Evolutionary conservation across 805 yeast species (phyloP).

Genomic region (Priceomyces medius): DNA sequence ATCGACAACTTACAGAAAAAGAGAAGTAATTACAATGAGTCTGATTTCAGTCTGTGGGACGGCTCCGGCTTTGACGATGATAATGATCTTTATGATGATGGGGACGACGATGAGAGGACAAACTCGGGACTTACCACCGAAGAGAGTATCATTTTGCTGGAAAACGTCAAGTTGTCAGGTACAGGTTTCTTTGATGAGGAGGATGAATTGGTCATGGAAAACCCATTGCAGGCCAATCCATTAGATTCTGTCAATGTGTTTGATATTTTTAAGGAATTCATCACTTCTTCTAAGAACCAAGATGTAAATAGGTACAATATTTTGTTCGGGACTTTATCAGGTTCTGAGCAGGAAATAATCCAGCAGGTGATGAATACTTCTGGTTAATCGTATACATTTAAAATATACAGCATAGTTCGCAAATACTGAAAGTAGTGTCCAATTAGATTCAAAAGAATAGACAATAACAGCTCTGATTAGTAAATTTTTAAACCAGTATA

Average conservation of each 20-base stretch:
- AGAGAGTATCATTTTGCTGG: conserved; percentile 28
- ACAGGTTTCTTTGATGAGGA: conserved; percentile 38
- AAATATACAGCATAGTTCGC: too few species aligned
- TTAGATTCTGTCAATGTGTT: conserved; percentile 73
- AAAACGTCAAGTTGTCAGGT: conserved; percentile 16
- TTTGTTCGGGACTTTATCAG: conserved; percentile 33
- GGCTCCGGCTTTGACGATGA: conserved; percentile 18
- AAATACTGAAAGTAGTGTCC: too few species aligned
- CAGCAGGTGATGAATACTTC: neutral
- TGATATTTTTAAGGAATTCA: conserved; percentile 57
- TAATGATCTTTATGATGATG: conserved; percentile 8
- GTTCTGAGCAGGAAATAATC: conserved; percentile 5
- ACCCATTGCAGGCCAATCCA: conserved; percentile 68
- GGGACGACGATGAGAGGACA: conserved; percentile 10
- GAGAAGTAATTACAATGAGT: conserved; percentile 50
- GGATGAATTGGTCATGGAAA: conserved; percentile 77
- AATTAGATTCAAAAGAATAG: too few species aligned
- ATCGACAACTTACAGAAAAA: conserved; percentile 61
- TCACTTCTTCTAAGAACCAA: conserved; percentile 44
- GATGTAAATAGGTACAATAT: conserved; percentile 49
- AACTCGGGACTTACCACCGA: conserved; percentile 16
- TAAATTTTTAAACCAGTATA: too few species aligned
- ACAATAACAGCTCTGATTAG: too few species aligned
- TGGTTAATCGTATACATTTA: neutral
- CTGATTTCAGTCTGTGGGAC: conserved; percentile 21